Evolutionary conservation across 106 monocot species (phyloP), one percentile per base, ranked within the genome.

Genomic region (Gastrodia elata): DNA sequence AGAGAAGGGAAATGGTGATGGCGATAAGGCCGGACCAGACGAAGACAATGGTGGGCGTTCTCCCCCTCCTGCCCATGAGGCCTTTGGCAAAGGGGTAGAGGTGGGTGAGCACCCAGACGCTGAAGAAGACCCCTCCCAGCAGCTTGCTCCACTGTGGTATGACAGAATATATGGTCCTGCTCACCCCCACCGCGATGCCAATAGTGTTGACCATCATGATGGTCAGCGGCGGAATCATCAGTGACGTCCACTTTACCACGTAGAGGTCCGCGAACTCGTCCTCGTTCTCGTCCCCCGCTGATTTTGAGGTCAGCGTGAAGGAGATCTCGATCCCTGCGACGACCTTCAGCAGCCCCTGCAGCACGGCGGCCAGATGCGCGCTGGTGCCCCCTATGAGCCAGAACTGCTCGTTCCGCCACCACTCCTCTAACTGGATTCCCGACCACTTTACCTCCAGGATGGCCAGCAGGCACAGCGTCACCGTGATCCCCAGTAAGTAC

Each of bases 381-480:
- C 88, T 88, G 0, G 91, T 91, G 22, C 91, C 91, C 3, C 87
- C 91, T 14, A 91, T 85, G 82, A 85, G 81, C 85, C 85, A 85
- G 75, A 85, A 85, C 65, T 85, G 85, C 71, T 85, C 85, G 57
- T 88, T 88, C 0, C 91, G 61, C 91, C 91, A 91, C 91, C 91
- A 91, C 35, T 91, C 88, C 68, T 91, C 91, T 0, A 91, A 79
- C 27, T 79, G 81, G 13, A 91, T 84, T 6, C 91, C 91, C 2
- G 91, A 88, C 91, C 88, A 91, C 59, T 76, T 76, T 44, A 91
- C 79, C 78, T 91, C 91, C 5, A 91, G 88, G 24, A 88, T 49
- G 0, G 91, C 91, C 20, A 88, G 81, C 74, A 83, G 41, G 79
- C 83, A 85, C 33, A 91, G 83, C 16, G 79, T 81, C 64, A 82